These are phyloP conservation scores for Paraurostyla sp. DNA, from an alignment of 73 alveolate species.

Conservation along the genomic window DNA sequence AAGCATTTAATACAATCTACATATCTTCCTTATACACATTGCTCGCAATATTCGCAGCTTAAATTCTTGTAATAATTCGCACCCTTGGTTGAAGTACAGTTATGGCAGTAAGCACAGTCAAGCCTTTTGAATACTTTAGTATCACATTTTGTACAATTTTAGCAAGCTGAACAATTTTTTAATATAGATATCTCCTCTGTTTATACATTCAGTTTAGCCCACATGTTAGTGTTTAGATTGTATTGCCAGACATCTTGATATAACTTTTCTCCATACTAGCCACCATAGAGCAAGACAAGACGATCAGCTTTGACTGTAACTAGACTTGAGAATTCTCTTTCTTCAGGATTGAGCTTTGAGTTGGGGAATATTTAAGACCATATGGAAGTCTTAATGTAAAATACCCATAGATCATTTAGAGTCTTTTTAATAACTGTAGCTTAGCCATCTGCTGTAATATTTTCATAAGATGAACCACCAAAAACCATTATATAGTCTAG, in stretches of 20 bases:
- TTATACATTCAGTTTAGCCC: conserved; percentile 61
- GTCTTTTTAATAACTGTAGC: not conserved
- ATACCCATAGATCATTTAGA: conserved; percentile 76
- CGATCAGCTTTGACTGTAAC: conserved; percentile 74
- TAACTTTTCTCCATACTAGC: conserved; percentile 68
- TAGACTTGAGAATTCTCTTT: conserved; percentile 58
- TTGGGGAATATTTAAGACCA: conserved; percentile 73
- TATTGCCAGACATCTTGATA: conserved; percentile 75
- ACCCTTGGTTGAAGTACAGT: conserved; percentile 30
- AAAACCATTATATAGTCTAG: conserved; percentile 65
- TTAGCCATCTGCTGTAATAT: not conserved
- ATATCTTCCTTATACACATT: conserved; percentile 23
- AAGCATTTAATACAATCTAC: conserved; percentile 24
- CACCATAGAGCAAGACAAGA: conserved; percentile 73
- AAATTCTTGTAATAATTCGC: not conserved
- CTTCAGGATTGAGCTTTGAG: conserved; percentile 62
- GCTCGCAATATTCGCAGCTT: conserved; percentile 20
- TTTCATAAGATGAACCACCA: conserved; percentile 65
- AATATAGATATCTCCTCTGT: not conserved
- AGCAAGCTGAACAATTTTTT: conserved; percentile 36
- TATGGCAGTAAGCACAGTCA: conserved; percentile 15
- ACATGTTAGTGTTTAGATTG: conserved; percentile 78
- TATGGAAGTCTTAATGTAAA: conserved; percentile 3
- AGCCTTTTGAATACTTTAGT: not conserved
- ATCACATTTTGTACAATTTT: conserved; percentile 36